These are phyloP conservation scores for Meyerozyma sp. DNA, from an alignment of 1,139 yeast species.

Conservation along the genomic window DNA sequence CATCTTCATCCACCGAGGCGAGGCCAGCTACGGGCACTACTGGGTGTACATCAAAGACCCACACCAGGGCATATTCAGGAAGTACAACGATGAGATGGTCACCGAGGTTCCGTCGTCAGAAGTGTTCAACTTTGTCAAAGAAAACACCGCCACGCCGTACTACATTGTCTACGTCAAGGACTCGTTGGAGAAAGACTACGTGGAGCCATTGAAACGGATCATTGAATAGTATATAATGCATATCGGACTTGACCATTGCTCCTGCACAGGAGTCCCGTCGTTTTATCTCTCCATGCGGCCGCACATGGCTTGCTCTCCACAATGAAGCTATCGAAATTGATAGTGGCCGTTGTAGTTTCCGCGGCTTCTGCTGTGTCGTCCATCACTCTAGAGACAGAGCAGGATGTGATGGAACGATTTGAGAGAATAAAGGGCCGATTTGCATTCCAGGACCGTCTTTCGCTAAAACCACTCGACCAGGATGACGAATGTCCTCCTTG, in stretches of 20 bases:
- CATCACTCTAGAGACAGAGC: not conserved
- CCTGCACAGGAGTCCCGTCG: not conserved
- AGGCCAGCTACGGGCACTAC: slow-evolving; percentile 93
- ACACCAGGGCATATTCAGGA: slow-evolving; percentile 62
- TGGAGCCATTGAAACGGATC: slow-evolving; percentile 62
- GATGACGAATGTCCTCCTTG: slow-evolving; percentile 71
- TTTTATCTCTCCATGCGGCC: not conserved
- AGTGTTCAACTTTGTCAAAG: slow-evolving; percentile 67
- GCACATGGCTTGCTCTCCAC: not conserved
- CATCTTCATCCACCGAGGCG: slow-evolving; percentile 91
- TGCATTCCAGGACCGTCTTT: not conserved
- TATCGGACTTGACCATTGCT: not conserved
- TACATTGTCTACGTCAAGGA: slow-evolving; percentile 79
- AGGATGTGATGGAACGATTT: not conserved
- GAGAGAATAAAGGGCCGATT: not conserved
- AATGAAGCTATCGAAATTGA: not conserved
- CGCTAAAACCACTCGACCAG: not conserved
- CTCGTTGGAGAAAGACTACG: slow-evolving; percentile 49
- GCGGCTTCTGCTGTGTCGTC: not conserved
- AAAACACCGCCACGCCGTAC: slow-evolving; percentile 89
- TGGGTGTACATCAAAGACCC: slow-evolving; percentile 91
- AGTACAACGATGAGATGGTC: slow-evolving; percentile 89
- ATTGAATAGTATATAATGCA: not conserved
- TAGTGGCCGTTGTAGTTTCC: not conserved
- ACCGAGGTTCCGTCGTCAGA: slow-evolving; percentile 72